Percentiles rank a stretch among this genome's conserved stretches.
Conservation (phyloP, 768 basidiomycete species). For the Tricholoma matsutake region DNA sequence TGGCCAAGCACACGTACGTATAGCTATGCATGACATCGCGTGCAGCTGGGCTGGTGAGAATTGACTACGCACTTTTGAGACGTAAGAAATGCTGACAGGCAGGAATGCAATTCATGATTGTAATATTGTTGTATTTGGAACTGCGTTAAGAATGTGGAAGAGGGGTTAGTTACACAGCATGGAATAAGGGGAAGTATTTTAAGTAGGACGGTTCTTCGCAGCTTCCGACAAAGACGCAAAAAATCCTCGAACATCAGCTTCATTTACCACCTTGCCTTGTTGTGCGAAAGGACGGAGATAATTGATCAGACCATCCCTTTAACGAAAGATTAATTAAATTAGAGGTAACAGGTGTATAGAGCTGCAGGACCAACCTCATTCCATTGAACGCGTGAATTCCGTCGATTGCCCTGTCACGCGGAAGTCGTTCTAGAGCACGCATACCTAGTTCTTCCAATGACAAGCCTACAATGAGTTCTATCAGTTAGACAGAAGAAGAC, state of each 20-base stretch:
- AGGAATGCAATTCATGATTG: not conserved
- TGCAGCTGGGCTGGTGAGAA: not conserved
- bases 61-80: not conserved
- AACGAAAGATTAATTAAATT: constrained; percentile 5
- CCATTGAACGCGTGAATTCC: constrained; percentile 82
- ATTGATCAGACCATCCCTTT: constrained; percentile 64
- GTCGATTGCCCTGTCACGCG: constrained; percentile 78
- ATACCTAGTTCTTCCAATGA: constrained; percentile 83
- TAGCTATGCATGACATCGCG: too few species aligned
- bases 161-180: not conserved
- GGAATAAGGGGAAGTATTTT: not conserved
- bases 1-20: too few species aligned
- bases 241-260: constrained; percentile 65
- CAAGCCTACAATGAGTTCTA: constrained; percentile 43
- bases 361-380: constrained; percentile 57
- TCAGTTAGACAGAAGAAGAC: constrained; percentile 8
- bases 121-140: not conserved
- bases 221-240: constrained; percentile 53
- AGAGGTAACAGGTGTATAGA: constrained; percentile 4
- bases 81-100: not conserved
- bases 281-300: constrained; percentile 80
- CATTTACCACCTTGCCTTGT: constrained; percentile 70
- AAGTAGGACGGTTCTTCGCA: constrained; percentile 23
- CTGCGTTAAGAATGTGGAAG: not conserved
- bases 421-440: constrained; percentile 69